phyloP scores from a whole-genome alignment of 805 yeast genomes.

The Ogataea nakhonphanomensis region DNA sequence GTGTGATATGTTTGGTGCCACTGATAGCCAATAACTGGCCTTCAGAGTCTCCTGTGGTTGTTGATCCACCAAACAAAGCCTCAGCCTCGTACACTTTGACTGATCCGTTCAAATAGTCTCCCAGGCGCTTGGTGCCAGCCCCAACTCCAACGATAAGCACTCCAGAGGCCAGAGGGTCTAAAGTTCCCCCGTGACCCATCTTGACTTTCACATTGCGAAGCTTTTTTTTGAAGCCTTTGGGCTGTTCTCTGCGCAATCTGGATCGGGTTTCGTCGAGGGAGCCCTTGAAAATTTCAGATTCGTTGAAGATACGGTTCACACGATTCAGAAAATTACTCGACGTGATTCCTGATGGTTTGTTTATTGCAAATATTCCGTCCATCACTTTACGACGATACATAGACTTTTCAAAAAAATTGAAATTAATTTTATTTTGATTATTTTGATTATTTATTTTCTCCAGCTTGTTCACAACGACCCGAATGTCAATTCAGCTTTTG shows the following conservation, averaged over 20 bases:
- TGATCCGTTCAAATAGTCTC: constrained; percentile 68
- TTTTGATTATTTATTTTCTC: constrained; percentile 5
- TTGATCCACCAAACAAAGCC: constrained; percentile 83
- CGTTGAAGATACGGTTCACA: constrained; percentile 60
- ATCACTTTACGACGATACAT: constrained; percentile 35
- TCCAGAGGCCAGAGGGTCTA: constrained; percentile 96
- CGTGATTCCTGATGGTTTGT: constrained; percentile 82
- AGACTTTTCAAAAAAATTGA: constrained; percentile 3
- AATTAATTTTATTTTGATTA: neutral
- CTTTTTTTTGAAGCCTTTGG: constrained; percentile 49
- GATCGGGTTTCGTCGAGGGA: constrained; percentile 51
- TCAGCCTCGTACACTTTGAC: constrained; percentile 77
- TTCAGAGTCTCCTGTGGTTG: constrained; percentile 92
- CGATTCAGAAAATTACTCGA: constrained; percentile 71
- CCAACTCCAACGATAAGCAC: constrained; percentile 92
- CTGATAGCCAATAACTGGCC: constrained; percentile 71
- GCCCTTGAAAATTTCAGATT: constrained; percentile 52
- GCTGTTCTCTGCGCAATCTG: constrained; percentile 40
- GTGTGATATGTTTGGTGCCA: constrained; percentile 52
- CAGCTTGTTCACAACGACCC: constrained; percentile 8
- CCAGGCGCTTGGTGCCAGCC: constrained; percentile 78
- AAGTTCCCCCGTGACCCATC: constrained; percentile 97
- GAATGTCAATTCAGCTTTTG: constrained; percentile 36
- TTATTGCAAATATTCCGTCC: constrained; percentile 93
- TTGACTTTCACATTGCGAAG: constrained; percentile 61